Conservation (phyloP, 2,329 filamentous ascomycete species). For the Septoria linicola region DNA sequence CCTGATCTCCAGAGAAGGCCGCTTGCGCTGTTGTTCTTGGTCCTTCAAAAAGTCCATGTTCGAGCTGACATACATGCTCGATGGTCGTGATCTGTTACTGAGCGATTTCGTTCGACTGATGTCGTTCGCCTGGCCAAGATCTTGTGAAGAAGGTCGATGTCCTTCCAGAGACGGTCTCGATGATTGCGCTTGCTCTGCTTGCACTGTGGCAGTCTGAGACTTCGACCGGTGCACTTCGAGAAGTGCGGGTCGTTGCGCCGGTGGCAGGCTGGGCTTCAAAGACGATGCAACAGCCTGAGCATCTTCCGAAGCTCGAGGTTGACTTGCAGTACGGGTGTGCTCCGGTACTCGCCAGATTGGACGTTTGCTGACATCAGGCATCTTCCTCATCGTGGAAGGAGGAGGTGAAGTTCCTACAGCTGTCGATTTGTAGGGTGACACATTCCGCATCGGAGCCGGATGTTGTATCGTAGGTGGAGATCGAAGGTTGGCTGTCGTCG, state of each 20-base stretch:
- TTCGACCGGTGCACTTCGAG: slow-evolving; percentile 50
- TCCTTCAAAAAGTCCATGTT: slow-evolving; percentile 81
- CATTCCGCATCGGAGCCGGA: slow-evolving; percentile 49
- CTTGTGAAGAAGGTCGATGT: slow-evolving; percentile 62
- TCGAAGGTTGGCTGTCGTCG: neutral
- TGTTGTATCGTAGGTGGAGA: slow-evolving; percentile 39
- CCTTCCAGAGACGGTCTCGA: slow-evolving; percentile 70
- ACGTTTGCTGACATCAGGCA: slow-evolving; percentile 43
- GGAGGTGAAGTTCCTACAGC: slow-evolving; percentile 47
- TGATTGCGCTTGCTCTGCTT: slow-evolving; percentile 45
- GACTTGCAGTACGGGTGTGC: slow-evolving; percentile 50
- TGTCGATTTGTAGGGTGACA: slow-evolving; percentile 59
- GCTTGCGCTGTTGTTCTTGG: slow-evolving; percentile 53
- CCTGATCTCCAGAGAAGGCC: slow-evolving; percentile 36
- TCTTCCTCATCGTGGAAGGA: slow-evolving; percentile 39
- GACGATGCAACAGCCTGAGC: slow-evolving; percentile 39
- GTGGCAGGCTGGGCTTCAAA: slow-evolving; percentile 38
- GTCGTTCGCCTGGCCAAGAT: slow-evolving; percentile 54
- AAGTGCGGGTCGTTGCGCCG: slow-evolving; percentile 42
- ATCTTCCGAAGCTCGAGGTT: slow-evolving; percentile 47
- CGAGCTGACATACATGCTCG: slow-evolving; percentile 79
- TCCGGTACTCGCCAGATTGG: slow-evolving; percentile 58
- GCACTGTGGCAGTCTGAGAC: slow-evolving; percentile 48
- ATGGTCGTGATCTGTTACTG: slow-evolving; percentile 68
- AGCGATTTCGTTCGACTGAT: slow-evolving; percentile 62